phyloP scores from a whole-genome alignment of 2,329 filamentous ascomycete genomes.

The Paraconiothyrium sp. region DNA sequence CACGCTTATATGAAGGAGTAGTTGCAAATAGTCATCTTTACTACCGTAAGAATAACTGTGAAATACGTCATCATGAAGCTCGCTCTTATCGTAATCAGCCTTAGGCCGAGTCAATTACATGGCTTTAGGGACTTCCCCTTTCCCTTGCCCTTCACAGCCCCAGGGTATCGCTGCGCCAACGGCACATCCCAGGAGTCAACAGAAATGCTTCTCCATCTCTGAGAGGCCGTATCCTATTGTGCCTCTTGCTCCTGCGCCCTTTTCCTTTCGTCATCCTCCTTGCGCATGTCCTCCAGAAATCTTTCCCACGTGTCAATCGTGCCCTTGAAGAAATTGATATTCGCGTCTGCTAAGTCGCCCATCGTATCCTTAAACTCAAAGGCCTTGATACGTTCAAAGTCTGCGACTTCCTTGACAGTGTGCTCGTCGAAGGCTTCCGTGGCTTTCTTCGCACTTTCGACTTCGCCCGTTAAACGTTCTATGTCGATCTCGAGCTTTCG shows the following conservation, averaged over 20 bases:
- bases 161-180: constrained; percentile 6
- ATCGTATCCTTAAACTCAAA: constrained; percentile 90
- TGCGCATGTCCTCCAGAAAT: constrained; percentile 90
- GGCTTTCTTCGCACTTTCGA: constrained; percentile 85
- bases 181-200: constrained; percentile 14
- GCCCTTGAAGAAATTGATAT: constrained; percentile 85
- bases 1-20: background rate
- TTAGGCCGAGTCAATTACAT: background rate
- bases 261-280: constrained; percentile 59
- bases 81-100: background rate
- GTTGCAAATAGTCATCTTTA: background rate
- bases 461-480: constrained; percentile 85
- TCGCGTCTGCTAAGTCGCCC: constrained; percentile 81
- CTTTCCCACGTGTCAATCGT: constrained; percentile 86
- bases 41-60: constrained; percentile 1
- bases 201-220: background rate
- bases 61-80: background rate
- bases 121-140: too few relatives aligned
- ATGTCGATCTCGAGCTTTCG: constrained; percentile 93
- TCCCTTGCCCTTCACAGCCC: constrained; percentile 5
- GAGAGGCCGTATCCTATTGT: constrained; percentile 8
- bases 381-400: constrained; percentile 97
- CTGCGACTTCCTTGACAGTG: constrained; percentile 88
- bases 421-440: constrained; percentile 96
- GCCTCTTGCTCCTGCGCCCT: constrained; percentile 22